Conservation (phyloP, 1,139 yeast genomes). For the Yamadazyma atlantica region DNA sequence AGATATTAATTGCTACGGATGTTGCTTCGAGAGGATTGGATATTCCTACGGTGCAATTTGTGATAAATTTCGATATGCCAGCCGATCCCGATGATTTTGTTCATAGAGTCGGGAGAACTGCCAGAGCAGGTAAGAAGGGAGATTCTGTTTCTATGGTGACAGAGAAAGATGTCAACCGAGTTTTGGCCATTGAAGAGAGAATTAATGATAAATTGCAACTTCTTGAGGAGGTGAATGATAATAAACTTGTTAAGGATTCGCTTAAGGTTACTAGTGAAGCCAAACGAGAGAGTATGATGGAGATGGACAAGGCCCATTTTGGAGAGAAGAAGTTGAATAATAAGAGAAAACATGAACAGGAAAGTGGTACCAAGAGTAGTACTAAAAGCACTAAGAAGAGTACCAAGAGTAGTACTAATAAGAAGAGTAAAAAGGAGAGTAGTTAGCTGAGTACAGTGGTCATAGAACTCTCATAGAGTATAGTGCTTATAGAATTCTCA, state of each 20-base stretch:
- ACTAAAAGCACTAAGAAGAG: no score
- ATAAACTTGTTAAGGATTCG: conserved; percentile 69
- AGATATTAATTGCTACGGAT: conserved; percentile 90
- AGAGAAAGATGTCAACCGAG: conserved; percentile 79
- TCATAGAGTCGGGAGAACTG: conserved; percentile 99
- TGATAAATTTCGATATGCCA: conserved; percentile 88
- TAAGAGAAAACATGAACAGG: conserved; percentile 41
- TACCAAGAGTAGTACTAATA: conserved; percentile 5
- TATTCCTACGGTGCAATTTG: conserved; percentile 88
- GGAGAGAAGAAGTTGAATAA: conserved; percentile 70
- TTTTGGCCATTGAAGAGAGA: conserved; percentile 83
- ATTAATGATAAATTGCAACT: conserved; percentile 75
- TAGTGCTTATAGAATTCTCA: no score
- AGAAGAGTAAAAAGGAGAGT: conserved; percentile 1
- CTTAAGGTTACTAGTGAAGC: conserved; percentile 74
- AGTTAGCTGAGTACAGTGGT: no score
- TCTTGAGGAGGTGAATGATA: conserved; percentile 70
- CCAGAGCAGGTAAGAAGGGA: conserved; percentile 90
- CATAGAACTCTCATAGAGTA: no score
- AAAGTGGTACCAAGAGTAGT: conserved; percentile 3
- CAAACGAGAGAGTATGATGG: conserved; percentile 86
- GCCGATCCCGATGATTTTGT: conserved; percentile 96
- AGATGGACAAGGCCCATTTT: conserved; percentile 87
- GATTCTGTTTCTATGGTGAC: conserved; percentile 66
- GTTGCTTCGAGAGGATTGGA: conserved; percentile 97